Evolutionary conservation across 164 flowering plant species (phyloP).

Genomic region (grape (Vitis vinifera)): DNA sequence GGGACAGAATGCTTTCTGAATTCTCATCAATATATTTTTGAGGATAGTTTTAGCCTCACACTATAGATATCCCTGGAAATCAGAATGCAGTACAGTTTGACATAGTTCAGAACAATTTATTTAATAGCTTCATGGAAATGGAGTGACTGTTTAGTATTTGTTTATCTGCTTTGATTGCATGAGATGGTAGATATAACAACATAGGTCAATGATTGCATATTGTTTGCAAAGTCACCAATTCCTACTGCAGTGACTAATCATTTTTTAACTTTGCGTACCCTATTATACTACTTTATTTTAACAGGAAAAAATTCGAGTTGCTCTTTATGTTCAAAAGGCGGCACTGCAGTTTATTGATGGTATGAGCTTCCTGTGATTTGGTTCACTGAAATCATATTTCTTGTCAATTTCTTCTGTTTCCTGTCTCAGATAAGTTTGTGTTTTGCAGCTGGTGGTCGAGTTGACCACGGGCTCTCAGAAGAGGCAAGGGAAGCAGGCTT

Average conservation of each 20-base stretch:
- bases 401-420: background rate
- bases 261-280: background rate
- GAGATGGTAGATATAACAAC: too few species aligned
- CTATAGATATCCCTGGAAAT: too few species aligned
- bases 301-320: constrained; percentile 39
- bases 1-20: too few species aligned
- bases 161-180: background rate
- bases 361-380: constrained; percentile 5
- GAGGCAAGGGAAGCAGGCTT: constrained; percentile 33
- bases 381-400: background rate
- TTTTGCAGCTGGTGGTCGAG: constrained; percentile 20
- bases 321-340: constrained; percentile 37
- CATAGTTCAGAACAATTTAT: too few species aligned
- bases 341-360: constrained; percentile 39
- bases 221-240: too few species aligned
- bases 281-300: background rate
- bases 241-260: too few species aligned
- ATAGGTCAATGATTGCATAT: too few species aligned
- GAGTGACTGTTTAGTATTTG: background rate
- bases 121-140: too few species aligned
- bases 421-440: background rate
- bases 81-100: too few species aligned
- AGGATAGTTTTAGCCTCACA: too few species aligned
- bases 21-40: too few species aligned
- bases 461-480: constrained; percentile 24